These are phyloP conservation scores for Lenzites betulinus DNA, from an alignment of 768 basidiomycete species.

Conservation along the genomic window DNA sequence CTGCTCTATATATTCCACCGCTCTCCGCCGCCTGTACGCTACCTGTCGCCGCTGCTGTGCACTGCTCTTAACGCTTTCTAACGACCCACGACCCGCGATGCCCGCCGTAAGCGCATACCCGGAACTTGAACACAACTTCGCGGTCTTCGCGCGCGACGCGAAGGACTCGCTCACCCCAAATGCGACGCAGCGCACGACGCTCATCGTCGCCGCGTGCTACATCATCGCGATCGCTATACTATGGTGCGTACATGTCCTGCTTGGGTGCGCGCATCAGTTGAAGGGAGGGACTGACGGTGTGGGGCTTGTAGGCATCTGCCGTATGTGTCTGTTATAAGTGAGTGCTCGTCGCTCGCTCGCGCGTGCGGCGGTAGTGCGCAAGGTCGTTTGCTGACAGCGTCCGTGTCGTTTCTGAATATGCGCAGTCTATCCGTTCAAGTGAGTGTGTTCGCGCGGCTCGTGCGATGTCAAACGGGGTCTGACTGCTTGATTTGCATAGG, in stretches of 20 bases:
- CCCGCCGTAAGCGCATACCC: constrained; percentile 15
- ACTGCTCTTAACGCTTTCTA: constrained; percentile 4
- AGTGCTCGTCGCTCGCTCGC: constrained; percentile 36
- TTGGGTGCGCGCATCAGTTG: not conserved
- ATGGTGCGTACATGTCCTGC: constrained; percentile 51
- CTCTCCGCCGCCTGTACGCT: constrained; percentile 9
- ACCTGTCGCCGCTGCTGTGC: constrained; percentile 6
- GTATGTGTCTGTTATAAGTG: constrained; percentile 69
- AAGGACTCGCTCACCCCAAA: constrained; percentile 55
- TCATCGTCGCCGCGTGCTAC: constrained; percentile 81
- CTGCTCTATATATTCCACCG: not conserved
- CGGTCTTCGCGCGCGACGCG: constrained; percentile 32
- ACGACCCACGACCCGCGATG: constrained; percentile 21
- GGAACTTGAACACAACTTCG: constrained; percentile 26
- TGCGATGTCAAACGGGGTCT: not conserved
- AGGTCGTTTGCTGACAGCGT: not conserved
- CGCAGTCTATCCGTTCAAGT: constrained; percentile 92
- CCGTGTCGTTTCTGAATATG: not conserved
- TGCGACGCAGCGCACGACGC: constrained; percentile 69
- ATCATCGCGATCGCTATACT: constrained; percentile 75
- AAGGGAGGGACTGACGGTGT: not conserved
- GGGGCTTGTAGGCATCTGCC: constrained; percentile 67
- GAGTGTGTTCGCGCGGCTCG: constrained; percentile 33
- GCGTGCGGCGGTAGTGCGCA: not conserved
- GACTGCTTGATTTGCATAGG: constrained; percentile 38